A percentile compares a stretch with the other conserved stretches of the same genome.
Evolutionary conservation across 1,284 basidiomycete species (phyloP).

Genomic region (Pseudozyma sp.): DNA sequence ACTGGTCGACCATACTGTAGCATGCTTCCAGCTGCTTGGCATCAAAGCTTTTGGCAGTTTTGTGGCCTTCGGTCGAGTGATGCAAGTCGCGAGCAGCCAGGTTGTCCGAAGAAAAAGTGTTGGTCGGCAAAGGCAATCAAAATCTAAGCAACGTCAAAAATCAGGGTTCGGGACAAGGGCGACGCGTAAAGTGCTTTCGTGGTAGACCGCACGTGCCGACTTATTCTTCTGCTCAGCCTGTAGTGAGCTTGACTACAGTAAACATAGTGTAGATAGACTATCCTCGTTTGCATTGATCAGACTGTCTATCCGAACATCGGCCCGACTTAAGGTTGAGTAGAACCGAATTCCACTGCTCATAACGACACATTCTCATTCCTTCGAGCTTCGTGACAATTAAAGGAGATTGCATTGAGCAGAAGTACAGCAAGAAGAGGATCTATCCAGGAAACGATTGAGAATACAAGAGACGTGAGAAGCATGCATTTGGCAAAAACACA

Average conservation of each 20-base stretch:
- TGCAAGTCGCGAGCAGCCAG: not conserved
- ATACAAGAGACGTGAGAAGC: slow-evolving; percentile 6
- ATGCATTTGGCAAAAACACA: slow-evolving; percentile 4
- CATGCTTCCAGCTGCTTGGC: not conserved
- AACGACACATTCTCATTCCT: too few species aligned
- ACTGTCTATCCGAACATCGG: too few species aligned
- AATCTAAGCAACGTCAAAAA: slow-evolving; percentile 3
- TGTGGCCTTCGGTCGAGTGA: not conserved
- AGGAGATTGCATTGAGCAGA: slow-evolving; percentile 20
- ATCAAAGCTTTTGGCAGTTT: too few species aligned
- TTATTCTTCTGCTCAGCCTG: too few species aligned
- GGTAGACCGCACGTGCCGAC: slow-evolving; percentile 13
- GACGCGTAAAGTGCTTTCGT: slow-evolving; percentile 28
- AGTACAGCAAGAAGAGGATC: slow-evolving; percentile 35
- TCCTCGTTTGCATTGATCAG: too few species aligned
- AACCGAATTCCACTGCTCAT: too few species aligned
- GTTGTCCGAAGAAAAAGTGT: slow-evolving; percentile 1
- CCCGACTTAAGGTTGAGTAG: too few species aligned
- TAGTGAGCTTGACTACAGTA: too few species aligned
- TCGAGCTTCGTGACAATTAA: slow-evolving; percentile 6
- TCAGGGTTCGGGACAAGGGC: slow-evolving; percentile 1
- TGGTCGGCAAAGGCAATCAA: not conserved
- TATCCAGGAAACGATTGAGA: slow-evolving; percentile 20
- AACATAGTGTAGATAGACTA: too few species aligned
- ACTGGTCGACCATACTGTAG: not conserved